Percentiles rank a stretch among this genome's conserved stretches.
Conservation (phyloP, 83 land plant species). For the Thuja plicata region DNA sequence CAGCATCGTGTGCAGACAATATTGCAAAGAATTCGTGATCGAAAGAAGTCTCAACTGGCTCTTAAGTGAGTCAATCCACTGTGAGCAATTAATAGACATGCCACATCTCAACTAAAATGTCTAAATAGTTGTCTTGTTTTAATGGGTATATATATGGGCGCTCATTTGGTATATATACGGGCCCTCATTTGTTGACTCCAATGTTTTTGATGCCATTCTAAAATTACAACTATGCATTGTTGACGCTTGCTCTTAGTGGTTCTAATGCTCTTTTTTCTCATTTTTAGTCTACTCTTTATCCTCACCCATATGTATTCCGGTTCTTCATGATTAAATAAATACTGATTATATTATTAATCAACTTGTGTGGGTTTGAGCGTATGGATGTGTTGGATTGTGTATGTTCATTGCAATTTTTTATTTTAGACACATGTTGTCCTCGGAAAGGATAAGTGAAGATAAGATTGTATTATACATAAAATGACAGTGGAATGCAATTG, state of each 20-base stretch:
- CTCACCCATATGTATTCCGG: too few relatives aligned
- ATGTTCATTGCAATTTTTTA: neutral
- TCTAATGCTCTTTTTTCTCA: neutral
- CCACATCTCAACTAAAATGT: neutral
- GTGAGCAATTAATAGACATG: neutral
- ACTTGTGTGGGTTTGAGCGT: neutral
- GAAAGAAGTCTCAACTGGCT: conserved; percentile 89
- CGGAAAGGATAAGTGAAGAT: neutral
- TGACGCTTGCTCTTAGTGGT: neutral
- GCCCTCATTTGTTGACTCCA: neutral
- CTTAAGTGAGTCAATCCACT: conserved; percentile 74
- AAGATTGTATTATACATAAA: neutral
- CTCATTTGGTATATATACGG: neutral
- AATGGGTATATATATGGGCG: neutral
- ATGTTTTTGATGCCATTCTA: neutral
- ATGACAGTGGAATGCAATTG: neutral
- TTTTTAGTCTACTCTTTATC: neutral
- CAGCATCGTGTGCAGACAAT: conserved; percentile 86
- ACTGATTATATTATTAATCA: conserved; percentile 11
- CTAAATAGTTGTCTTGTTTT: neutral
- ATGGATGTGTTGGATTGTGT: neutral
- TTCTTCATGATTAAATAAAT: neutral
- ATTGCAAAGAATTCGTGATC: conserved; percentile 71
- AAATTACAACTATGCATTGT: neutral
- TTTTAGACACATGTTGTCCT: neutral